Evolutionary conservation across 2,329 filamentous ascomycete species (phyloP).

Genomic region (Aspergillus piperis): DNA sequence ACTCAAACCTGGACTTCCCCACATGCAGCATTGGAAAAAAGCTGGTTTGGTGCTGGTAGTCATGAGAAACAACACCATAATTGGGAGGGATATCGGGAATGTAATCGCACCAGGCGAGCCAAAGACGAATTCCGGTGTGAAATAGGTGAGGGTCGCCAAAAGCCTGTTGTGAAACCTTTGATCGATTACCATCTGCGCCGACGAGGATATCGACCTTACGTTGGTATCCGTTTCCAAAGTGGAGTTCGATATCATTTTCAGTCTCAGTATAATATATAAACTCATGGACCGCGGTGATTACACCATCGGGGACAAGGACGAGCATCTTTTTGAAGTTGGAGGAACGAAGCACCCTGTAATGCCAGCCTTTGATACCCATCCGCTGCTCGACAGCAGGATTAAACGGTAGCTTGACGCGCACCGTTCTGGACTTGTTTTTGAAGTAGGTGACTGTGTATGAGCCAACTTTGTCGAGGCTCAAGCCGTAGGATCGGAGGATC

Average conservation of each 20-base stretch:
- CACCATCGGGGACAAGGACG: constrained; percentile 17
- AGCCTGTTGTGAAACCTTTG: constrained; percentile 18
- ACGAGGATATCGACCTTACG: constrained; percentile 21
- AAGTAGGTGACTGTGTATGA: constrained; percentile 11
- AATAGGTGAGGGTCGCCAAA: constrained; percentile 23
- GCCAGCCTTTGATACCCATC: constrained; percentile 20
- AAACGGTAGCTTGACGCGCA: constrained; percentile 22
- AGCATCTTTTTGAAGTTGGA: constrained; percentile 23
- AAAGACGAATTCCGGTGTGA: constrained; percentile 22
- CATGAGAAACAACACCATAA: constrained; percentile 15
- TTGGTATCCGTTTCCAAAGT: neutral
- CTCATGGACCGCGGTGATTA: constrained; percentile 18
- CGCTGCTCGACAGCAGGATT: constrained; percentile 8
- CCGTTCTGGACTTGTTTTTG: constrained; percentile 16
- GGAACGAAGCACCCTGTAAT: constrained; percentile 25
- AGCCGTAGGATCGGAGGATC: constrained; percentile 3
- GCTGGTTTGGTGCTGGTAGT: constrained; percentile 22
- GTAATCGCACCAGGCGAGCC: constrained; percentile 25
- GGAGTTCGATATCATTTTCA: neutral
- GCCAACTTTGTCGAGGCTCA: neutral
- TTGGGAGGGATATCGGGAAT: constrained; percentile 18
- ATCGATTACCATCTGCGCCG: constrained; percentile 24
- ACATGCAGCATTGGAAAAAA: constrained; percentile 25
- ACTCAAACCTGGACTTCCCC: constrained; percentile 23
- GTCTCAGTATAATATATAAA: constrained; percentile 4